A percentile compares a stretch with the other conserved stretches of the same genome.
phyloP scores from a whole-genome alignment of 441 rosid genomes.

The Kokia cookei region DNA sequence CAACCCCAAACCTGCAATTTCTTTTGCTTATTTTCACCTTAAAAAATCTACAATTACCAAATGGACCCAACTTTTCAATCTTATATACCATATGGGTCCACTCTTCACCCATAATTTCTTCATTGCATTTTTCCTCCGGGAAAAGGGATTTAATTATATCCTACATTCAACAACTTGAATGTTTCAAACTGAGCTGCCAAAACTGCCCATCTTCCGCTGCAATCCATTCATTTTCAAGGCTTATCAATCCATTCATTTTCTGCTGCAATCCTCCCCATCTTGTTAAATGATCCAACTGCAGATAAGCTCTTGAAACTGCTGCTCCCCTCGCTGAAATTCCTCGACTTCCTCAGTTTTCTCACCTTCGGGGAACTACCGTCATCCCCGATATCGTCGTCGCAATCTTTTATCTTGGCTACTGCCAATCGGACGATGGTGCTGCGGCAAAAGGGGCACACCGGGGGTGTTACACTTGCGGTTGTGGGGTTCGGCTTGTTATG shows the following conservation, averaged over 20 bases:
- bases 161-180: background rate
- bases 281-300: slow-evolving; percentile 38
- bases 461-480: slow-evolving; percentile 65
- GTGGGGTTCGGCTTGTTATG: slow-evolving; percentile 97
- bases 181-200: background rate
- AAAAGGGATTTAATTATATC: background rate
- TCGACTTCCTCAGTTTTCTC: slow-evolving; percentile 60
- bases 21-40: slow-evolving; percentile 48
- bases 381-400: slow-evolving; percentile 38
- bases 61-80: slow-evolving; percentile 21
- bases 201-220: too few species aligned
- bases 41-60: slow-evolving; percentile 22
- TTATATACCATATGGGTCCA: slow-evolving; percentile 21
- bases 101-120: slow-evolving; percentile 1
- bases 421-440: slow-evolving; percentile 58
- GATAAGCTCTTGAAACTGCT: slow-evolving; percentile 91
- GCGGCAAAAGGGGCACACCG: slow-evolving; percentile 96
- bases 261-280: slow-evolving; percentile 66
- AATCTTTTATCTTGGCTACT: slow-evolving; percentile 49
- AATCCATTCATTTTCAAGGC: slow-evolving; percentile 9
- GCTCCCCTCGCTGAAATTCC: slow-evolving; percentile 83
- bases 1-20: slow-evolving; percentile 42
- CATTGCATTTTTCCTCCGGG: background rate
- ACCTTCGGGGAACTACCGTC: slow-evolving; percentile 60
- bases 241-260: slow-evolving; percentile 67